Percentiles rank a stretch among this genome's conserved stretches.
Conservation (phyloP, 2,329 filamentous ascomycete genomes). For the Alternaria arbusti region DNA sequence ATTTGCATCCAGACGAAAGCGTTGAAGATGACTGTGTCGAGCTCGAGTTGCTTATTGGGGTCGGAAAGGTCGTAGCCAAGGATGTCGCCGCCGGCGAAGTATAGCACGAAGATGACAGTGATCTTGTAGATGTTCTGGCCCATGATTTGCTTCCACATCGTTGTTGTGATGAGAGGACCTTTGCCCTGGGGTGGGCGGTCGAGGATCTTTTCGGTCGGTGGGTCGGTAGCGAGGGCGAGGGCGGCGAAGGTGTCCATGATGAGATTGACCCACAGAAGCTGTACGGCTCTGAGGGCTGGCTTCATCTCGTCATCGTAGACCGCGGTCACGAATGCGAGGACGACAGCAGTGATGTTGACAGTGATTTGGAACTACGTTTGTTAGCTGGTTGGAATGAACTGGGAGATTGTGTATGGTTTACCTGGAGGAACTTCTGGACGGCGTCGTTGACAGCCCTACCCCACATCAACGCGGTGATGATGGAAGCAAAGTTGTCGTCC, state of each 20-base stretch:
- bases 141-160: constrained; percentile 71
- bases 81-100: constrained; percentile 66
- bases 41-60: constrained; percentile 50
- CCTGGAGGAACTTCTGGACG: constrained; percentile 92
- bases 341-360: constrained; percentile 96
- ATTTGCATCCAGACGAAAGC: constrained; percentile 77
- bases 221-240: constrained; percentile 95
- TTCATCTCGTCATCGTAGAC: constrained; percentile 82
- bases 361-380: constrained; percentile 78
- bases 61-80: constrained; percentile 58
- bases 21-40: constrained; percentile 71
- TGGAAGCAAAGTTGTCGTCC: constrained; percentile 97
- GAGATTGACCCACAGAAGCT: constrained; percentile 96
- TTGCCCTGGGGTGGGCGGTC: constrained; percentile 84
- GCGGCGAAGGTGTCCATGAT: constrained; percentile 96
- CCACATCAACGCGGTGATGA: constrained; percentile 92
- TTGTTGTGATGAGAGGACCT: constrained; percentile 72
- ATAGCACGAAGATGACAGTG: constrained; percentile 63
- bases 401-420: constrained; percentile 43
- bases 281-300: constrained; percentile 91
- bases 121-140: constrained; percentile 68
- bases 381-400: constrained; percentile 2
- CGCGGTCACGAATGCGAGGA: constrained; percentile 97
- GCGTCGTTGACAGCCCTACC: constrained; percentile 98
- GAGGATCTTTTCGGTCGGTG: constrained; percentile 94